phyloP scores from a whole-genome alignment of 352 stramenopile genomes.

The Peronospora destructor region DNA sequence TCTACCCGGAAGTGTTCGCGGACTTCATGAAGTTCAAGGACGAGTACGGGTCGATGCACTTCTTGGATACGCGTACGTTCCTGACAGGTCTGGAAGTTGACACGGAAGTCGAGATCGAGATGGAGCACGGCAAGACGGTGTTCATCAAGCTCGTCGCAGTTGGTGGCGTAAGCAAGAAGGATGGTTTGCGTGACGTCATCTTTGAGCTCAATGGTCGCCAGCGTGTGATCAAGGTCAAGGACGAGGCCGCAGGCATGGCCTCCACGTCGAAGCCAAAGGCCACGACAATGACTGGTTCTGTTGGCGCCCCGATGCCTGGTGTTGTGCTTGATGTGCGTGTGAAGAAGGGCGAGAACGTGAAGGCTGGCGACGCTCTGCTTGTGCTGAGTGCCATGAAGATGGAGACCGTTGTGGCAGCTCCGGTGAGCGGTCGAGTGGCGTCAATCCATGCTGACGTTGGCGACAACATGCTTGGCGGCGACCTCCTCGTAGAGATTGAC shows the following conservation, averaged over 20 bases:
- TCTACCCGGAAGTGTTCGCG: constrained; percentile 88
- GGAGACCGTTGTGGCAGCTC: constrained; percentile 92
- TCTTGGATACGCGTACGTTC: constrained; percentile 79
- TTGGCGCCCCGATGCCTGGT: constrained; percentile 95
- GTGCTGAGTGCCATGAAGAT: constrained; percentile 98
- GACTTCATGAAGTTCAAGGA: constrained; percentile 83
- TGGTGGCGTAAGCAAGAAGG: constrained; percentile 82
- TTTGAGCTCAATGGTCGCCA: constrained; percentile 96
- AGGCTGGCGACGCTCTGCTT: constrained; percentile 89
- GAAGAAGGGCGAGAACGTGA: constrained; percentile 88
- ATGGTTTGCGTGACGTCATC: constrained; percentile 90
- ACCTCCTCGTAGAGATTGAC: constrained; percentile 94
- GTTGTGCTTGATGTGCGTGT: constrained; percentile 94
- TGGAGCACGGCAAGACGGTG: constrained; percentile 95
- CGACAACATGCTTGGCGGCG: constrained; percentile 91
- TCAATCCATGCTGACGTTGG: constrained; percentile 87
- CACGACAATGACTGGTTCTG: constrained; percentile 67
- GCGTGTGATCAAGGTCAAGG: constrained; percentile 87
- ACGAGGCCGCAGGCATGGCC: constrained; percentile 73
- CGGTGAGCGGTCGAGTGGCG: constrained; percentile 87
- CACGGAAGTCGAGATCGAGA: constrained; percentile 72
- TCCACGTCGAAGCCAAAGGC: constrained; percentile 81
- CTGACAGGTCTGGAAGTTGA: constrained; percentile 65
- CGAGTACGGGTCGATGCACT: constrained; percentile 80
- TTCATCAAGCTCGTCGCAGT: constrained; percentile 93